Evolutionary conservation across 257 asterid species (phyloP), one percentile per base, ranked within the genome.

Genomic region (Salvia splendens): DNA sequence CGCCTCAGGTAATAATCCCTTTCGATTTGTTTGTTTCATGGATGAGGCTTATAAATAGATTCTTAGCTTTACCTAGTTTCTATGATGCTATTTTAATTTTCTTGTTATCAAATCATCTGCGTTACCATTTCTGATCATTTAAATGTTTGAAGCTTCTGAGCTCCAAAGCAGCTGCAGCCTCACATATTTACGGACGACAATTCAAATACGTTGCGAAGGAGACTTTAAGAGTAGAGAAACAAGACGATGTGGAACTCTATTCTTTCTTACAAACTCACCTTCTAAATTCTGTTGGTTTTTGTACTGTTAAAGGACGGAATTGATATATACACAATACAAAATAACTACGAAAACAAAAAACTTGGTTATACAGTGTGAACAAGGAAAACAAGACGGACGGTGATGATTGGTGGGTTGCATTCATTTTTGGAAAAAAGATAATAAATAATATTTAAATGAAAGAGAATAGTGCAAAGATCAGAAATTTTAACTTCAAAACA

Each of bases 111-210:
- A 5, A 16, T 16, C 8, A 16, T 50, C 1, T 16, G 24, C 6
- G 8, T 38, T 38, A 6, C 42, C 8, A 38, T 38, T 38, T 38
- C 7, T 5, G 42, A 38, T 38, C 11, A 7, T 38, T 5, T 15
- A 11, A 12, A 15, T 45, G 32, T 63, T 36, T 80, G 79, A 79
- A 79, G 82, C 81, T 79, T 14, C 41, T 84, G 70, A 80, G 92
- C 5, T 78, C 71, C 76, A 93, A 93, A 78, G 99, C 97, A 30
- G 91, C 96, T 20, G 80, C 75, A 3, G 96, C 95, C 46, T 76
- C 86, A 5, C 82, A 88, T 77, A 80, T 93, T 0, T 90, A 90
- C 20, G 97, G 99, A n/a, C 79, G 78, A 9, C 87, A 76, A 38
- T 78, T 81, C 33, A 62, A 41, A 33, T 90, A 86, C 64, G 91